Percentiles rank a stretch among this genome's conserved stretches.
Evolutionary conservation across 139 green algal genomes (phyloP).

Genomic region (Auxenochlorella protothecoides): DNA sequence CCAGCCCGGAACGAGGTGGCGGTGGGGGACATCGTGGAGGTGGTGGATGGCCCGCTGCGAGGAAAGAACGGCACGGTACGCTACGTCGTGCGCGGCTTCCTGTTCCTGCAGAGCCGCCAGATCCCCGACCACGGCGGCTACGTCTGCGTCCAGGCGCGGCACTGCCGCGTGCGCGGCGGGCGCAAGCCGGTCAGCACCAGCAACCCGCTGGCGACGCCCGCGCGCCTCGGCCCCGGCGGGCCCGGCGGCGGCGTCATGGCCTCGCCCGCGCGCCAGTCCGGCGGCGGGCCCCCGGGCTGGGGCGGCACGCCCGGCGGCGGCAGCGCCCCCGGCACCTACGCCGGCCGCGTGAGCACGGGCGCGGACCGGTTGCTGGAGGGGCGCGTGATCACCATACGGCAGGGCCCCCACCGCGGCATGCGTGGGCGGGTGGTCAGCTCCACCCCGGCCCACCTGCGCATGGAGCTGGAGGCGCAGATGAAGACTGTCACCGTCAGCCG

Average conservation of each 20-base stretch:
- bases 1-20: slow-evolving; percentile 8
- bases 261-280: slow-evolving; percentile 3
- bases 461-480: slow-evolving; percentile 83
- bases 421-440: slow-evolving; percentile 65
- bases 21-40: slow-evolving; percentile 37
- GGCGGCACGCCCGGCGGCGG: slow-evolving; percentile 1
- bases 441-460: slow-evolving; percentile 61
- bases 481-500: slow-evolving; percentile 62
- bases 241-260: slow-evolving; percentile 10
- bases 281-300: not conserved
- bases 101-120: slow-evolving; percentile 68
- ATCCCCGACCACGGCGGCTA: slow-evolving; percentile 46
- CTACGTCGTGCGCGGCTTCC: slow-evolving; percentile 51
- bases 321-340: slow-evolving; percentile 7
- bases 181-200: not conserved
- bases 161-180: slow-evolving; percentile 19
- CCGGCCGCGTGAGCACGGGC: slow-evolving; percentile 14
- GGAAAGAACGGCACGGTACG: slow-evolving; percentile 57
- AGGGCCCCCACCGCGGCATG: slow-evolving; percentile 73
- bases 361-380: slow-evolving; percentile 42
- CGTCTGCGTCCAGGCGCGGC: slow-evolving; percentile 37
- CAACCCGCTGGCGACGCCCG: not conserved
- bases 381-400: slow-evolving; percentile 35
- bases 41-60: slow-evolving; percentile 42
- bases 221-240: not conserved